phyloP scores from a whole-genome alignment of 768 basidiomycete genomes.

The Russula compacta region DNA sequence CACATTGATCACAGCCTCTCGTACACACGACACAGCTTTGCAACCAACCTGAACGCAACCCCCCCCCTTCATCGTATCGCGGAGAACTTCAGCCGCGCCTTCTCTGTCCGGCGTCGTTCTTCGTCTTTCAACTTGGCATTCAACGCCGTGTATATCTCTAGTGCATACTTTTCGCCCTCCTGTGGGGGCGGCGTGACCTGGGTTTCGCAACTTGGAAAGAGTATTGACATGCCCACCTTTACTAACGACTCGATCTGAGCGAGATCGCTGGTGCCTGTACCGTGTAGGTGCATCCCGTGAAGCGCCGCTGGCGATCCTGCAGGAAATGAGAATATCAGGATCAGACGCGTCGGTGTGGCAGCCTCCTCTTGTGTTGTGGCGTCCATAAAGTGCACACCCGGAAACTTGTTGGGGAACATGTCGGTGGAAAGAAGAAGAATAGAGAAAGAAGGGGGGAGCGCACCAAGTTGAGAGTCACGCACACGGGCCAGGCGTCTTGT shows the following conservation, averaged over 20 bases:
- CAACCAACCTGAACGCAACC: not conserved
- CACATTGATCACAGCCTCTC: too few species aligned
- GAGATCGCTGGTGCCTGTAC: constrained; percentile 48
- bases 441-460: constrained; percentile 22
- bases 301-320: constrained; percentile 31
- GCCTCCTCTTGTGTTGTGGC: constrained; percentile 65
- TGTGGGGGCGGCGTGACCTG: constrained; percentile 23
- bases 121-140: constrained; percentile 60
- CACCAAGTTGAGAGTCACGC: constrained; percentile 71
- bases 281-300: constrained; percentile 57
- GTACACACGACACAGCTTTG: not conserved
- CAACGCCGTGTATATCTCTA: constrained; percentile 44
- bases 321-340: constrained; percentile 58
- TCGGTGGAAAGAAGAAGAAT: not conserved
- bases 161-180: constrained; percentile 61
- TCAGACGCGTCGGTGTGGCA: constrained; percentile 49
- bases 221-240: constrained; percentile 34
- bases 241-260: constrained; percentile 42
- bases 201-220: not conserved
- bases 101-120: constrained; percentile 48
- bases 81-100: constrained; percentile 47
- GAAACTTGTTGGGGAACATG: constrained; percentile 33
- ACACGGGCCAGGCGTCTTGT: constrained; percentile 63
- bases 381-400: constrained; percentile 61
- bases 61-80: not conserved